A percentile compares a stretch with the other conserved stretches of the same genome.
phyloP scores from a whole-genome alignment of 78 protist genomes.

The Cavenderia fasciculata region DNA sequence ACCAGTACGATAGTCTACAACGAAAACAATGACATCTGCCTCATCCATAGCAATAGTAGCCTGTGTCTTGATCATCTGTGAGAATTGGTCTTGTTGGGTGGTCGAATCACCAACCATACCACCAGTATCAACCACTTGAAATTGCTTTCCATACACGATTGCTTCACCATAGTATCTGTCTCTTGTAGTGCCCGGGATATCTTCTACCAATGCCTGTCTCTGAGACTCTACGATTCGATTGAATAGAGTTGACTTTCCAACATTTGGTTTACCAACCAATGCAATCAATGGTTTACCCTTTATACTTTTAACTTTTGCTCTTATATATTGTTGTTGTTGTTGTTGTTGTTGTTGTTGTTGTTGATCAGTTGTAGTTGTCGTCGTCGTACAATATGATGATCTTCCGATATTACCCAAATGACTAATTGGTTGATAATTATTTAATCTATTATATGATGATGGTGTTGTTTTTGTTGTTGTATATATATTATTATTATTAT shows the following conservation, averaged over 20 bases:
- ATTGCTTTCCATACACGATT: constrained; percentile 27
- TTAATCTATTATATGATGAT: too few species aligned
- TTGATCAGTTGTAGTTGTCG: too few species aligned
- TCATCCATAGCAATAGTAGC: constrained; percentile 77
- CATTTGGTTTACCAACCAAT: constrained; percentile 85
- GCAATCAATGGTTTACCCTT: constrained; percentile 76
- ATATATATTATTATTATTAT: too few species aligned
- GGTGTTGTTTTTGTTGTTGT: too few species aligned
- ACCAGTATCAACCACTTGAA: constrained; percentile 85
- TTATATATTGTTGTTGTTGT: background rate
- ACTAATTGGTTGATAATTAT: too few species aligned
- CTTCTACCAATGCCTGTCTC: constrained; percentile 73
- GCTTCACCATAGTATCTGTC: constrained; percentile 74
- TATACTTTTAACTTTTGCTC: constrained; percentile 29
- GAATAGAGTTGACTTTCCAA: constrained; percentile 85
- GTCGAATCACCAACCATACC: constrained; percentile 78
- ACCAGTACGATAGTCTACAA: constrained; percentile 59
- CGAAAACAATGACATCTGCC: constrained; percentile 60
- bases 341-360: background rate
- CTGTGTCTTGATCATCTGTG: constrained; percentile 31
- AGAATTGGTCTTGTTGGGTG: constrained; percentile 30
- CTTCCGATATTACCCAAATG: too few species aligned
- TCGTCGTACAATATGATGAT: too few species aligned
- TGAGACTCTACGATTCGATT: constrained; percentile 60
- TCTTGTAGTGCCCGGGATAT: constrained; percentile 77